Evolutionary conservation across 2,329 filamentous ascomycete species (phyloP).

Genomic region (Teratosphaeria destructans): DNA sequence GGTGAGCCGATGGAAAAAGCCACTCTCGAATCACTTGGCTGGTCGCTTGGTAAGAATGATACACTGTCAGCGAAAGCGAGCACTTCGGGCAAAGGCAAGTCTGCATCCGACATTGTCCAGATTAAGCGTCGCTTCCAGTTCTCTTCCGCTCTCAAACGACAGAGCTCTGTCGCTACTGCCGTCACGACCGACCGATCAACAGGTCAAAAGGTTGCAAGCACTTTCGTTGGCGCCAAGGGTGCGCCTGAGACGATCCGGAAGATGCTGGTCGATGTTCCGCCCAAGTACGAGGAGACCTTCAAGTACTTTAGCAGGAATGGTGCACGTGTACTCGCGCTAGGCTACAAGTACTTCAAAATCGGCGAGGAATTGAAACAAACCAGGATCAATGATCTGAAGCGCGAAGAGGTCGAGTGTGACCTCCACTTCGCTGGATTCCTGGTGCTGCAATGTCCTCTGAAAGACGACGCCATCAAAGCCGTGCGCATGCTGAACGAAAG

Average conservation of each 20-base stretch:
- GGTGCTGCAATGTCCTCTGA: constrained; percentile 87
- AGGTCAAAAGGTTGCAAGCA: constrained; percentile 67
- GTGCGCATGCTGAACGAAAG: constrained; percentile 98
- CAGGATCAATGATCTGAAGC: constrained; percentile 86
- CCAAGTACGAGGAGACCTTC: constrained; percentile 92
- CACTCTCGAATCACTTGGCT: constrained; percentile 77
- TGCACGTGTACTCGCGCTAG: constrained; percentile 84
- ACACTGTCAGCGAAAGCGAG: constrained; percentile 59
- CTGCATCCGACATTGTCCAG: constrained; percentile 67
- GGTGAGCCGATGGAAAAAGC: constrained; percentile 99
- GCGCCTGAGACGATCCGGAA: constrained; percentile 93
- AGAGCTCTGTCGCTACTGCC: constrained; percentile 85
- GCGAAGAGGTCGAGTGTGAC: constrained; percentile 78
- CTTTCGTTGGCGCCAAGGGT: constrained; percentile 92
- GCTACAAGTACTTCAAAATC: constrained; percentile 79
- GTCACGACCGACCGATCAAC: constrained; percentile 60
- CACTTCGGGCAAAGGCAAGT: constrained; percentile 27
- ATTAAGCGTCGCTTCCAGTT: constrained; percentile 97
- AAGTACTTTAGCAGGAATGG: constrained; percentile 97
- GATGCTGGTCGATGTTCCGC: constrained; percentile 74
- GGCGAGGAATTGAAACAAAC: constrained; percentile 72
- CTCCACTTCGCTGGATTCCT: constrained; percentile 90
- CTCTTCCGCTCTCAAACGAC: constrained; percentile 88
- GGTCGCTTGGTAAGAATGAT: constrained; percentile 86
- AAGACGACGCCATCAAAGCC: constrained; percentile 88